Percentiles rank a stretch among this genome's conserved stretches.
Evolutionary conservation across 257 asterid species (phyloP).

Genomic region (Buddleja alternifolia): DNA sequence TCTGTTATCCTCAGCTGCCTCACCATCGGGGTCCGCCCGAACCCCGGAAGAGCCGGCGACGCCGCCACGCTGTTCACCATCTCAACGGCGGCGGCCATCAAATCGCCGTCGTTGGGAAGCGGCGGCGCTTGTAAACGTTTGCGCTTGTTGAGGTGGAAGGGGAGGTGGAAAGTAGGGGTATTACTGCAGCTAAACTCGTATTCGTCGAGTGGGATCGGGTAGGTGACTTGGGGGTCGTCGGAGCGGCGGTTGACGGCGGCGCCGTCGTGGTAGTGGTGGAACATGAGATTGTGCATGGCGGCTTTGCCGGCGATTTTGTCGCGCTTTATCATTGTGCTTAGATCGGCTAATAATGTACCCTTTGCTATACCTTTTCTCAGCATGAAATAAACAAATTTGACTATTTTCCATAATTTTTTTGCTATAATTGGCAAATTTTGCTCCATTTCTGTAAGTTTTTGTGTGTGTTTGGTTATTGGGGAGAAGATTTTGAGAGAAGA

Average conservation of each 20-base stretch:
- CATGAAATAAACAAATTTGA: constrained; percentile 63
- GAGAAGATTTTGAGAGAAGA: constrained; percentile 15
- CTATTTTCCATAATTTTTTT: constrained; percentile 67
- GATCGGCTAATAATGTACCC: constrained; percentile 56
- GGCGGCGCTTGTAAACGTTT: constrained; percentile 37
- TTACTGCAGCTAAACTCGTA: constrained; percentile 78
- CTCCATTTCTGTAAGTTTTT: constrained; percentile 52
- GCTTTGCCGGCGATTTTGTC: constrained; percentile 80
- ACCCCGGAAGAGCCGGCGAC: constrained; percentile 82
- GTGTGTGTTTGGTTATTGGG: neutral
- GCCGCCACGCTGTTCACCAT: constrained; percentile 42
- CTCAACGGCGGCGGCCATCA: constrained; percentile 50
- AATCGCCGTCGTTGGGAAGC: constrained; percentile 24
- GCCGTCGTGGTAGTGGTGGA: constrained; percentile 54
- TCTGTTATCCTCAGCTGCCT: constrained; percentile 87
- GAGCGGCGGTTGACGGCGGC: constrained; percentile 30
- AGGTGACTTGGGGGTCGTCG: constrained; percentile 20
- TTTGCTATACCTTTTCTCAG: constrained; percentile 69
- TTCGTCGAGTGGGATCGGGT: constrained; percentile 37
- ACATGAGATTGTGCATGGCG: constrained; percentile 68
- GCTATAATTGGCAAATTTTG: constrained; percentile 66
- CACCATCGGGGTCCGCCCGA: constrained; percentile 70
- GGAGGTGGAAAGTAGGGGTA: constrained; percentile 55
- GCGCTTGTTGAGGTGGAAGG: constrained; percentile 55
- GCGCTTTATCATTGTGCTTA: constrained; percentile 63